A percentile compares a stretch with the other conserved stretches of the same genome.
Conservation (phyloP, 2,329 filamentous ascomycete genomes). For the Trichoderma hamatum region DNA sequence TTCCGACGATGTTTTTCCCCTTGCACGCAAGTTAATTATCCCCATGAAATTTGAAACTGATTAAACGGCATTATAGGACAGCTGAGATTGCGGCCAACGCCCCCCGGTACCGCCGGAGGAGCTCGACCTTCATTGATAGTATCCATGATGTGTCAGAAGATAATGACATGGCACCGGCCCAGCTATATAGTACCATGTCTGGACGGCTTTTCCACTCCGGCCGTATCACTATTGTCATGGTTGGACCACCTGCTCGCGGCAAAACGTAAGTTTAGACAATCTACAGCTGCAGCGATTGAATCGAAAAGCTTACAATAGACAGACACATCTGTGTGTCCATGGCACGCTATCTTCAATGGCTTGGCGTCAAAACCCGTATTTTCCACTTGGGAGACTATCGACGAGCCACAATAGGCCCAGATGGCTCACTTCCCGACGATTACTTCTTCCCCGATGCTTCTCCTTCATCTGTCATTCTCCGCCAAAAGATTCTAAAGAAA, state of each 20-base stretch:
- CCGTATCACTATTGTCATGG: slow-evolving; percentile 95
- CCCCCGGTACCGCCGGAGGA: slow-evolving; percentile 85
- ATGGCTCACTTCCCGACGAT: slow-evolving; percentile 86
- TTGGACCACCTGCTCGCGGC: slow-evolving; percentile 89
- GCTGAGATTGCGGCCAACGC: slow-evolving; percentile 91
- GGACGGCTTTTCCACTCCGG: slow-evolving; percentile 96
- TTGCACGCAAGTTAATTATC: background rate
- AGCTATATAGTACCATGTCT: slow-evolving; percentile 97
- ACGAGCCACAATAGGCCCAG: slow-evolving; percentile 82
- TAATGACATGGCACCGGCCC: slow-evolving; percentile 82
- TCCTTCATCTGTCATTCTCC: slow-evolving; percentile 85
- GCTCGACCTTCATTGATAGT: slow-evolving; percentile 94
- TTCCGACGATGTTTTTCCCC: background rate
- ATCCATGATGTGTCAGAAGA: slow-evolving; percentile 92
- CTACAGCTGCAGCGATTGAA: background rate
- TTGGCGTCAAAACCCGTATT: slow-evolving; percentile 96
- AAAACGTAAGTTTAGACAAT: slow-evolving; percentile 70
- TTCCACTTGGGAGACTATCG: slow-evolving; percentile 98
- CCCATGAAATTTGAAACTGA: slow-evolving; percentile 2
- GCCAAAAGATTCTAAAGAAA: slow-evolving; percentile 97
- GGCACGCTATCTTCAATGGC: slow-evolving; percentile 91
- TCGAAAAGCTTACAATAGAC: slow-evolving; percentile 30
- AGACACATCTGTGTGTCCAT: slow-evolving; percentile 95
- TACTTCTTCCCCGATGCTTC: slow-evolving; percentile 98
- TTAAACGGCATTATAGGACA: slow-evolving; percentile 59